These are phyloP conservation scores for Incumbomyces lentus DNA, from an alignment of 2,329 filamentous ascomycete species.

Conservation along the genomic window DNA sequence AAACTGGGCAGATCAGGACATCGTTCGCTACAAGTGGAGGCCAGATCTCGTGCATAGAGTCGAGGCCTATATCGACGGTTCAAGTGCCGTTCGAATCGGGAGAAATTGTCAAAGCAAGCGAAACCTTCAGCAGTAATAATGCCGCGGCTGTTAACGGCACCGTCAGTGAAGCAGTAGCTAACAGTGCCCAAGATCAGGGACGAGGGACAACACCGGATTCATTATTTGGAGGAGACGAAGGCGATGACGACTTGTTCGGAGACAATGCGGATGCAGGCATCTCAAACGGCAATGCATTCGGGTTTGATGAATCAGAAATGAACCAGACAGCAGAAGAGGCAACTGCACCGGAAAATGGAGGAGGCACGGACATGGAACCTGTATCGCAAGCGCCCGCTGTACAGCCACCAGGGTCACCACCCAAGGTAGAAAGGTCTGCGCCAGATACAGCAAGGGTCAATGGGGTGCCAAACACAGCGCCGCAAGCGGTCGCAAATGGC, in stretches of 20 bases:
- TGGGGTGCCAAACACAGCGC: conserved; percentile 14
- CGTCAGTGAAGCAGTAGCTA: conserved; percentile 26
- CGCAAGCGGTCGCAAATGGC: conserved; percentile 29
- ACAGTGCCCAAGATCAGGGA: conserved; percentile 41
- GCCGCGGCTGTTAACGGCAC: conserved; percentile 44
- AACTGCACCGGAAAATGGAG: conserved; percentile 12
- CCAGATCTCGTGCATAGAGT: conserved; percentile 82
- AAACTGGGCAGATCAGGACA: conserved; percentile 67
- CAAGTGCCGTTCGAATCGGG: conserved; percentile 64
- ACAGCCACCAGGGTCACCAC: conserved; percentile 6
- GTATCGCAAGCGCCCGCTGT: not conserved
- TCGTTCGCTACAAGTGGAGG: conserved; percentile 66
- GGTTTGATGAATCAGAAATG: conserved; percentile 77
- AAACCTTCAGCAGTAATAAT: conserved; percentile 71
- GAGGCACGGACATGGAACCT: conserved; percentile 7
- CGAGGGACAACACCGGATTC: conserved; percentile 62
- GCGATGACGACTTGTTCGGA: conserved; percentile 75
- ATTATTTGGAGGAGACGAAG: conserved; percentile 64
- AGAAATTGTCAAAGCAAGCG: conserved; percentile 45
- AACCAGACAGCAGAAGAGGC: conserved; percentile 49
- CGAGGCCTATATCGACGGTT: conserved; percentile 64
- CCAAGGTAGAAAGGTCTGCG: conserved; percentile 8
- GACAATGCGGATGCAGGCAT: conserved; percentile 54
- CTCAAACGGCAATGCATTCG: conserved; percentile 50
- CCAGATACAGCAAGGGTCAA: conserved; percentile 10